A percentile compares a stretch with the other conserved stretches of the same genome.
These are phyloP conservation scores for Chlorella sp. DNA, from an alignment of 139 green algal genomes.

Conservation along the genomic window DNA sequence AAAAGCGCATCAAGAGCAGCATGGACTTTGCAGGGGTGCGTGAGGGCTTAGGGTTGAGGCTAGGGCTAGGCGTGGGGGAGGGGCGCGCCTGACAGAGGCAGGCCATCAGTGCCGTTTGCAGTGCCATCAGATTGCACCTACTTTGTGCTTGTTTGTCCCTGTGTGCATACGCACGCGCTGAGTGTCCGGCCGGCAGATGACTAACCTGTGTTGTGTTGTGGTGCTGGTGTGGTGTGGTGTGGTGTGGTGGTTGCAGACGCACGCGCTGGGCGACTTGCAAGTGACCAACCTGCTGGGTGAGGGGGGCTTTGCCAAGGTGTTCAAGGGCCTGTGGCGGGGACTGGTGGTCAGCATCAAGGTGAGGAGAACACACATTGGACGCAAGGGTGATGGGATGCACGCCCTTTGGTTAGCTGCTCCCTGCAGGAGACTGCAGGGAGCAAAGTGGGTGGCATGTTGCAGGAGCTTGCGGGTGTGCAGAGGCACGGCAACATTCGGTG, in stretches of 20 bases:
- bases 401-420: no score
- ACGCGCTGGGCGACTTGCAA: conserved; percentile 27
- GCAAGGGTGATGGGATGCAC: no score
- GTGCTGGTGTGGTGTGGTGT: no score
- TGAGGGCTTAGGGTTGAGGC: no score
- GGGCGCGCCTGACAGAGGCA: no score
- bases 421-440: no score
- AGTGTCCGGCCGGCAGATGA: no score
- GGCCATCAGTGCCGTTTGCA: no score
- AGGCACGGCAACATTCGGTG: no score
- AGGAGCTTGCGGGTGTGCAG: neutral
- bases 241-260: conserved; percentile 21
- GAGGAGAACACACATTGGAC: neutral
- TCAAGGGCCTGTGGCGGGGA: conserved; percentile 36
- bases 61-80: no score
- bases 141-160: neutral
- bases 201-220: no score
- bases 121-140: no score
- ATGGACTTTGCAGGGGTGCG: conserved; percentile 30
- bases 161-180: neutral
- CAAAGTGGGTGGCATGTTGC: neutral
- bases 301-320: conserved; percentile 55
- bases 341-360: conserved; percentile 33
- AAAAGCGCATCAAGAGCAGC: conserved; percentile 41
- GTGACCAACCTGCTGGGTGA: conserved; percentile 43